These are phyloP conservation scores for Noccaea caerulescens DNA, from an alignment of 345 rosid species.

Conservation along the genomic window DNA sequence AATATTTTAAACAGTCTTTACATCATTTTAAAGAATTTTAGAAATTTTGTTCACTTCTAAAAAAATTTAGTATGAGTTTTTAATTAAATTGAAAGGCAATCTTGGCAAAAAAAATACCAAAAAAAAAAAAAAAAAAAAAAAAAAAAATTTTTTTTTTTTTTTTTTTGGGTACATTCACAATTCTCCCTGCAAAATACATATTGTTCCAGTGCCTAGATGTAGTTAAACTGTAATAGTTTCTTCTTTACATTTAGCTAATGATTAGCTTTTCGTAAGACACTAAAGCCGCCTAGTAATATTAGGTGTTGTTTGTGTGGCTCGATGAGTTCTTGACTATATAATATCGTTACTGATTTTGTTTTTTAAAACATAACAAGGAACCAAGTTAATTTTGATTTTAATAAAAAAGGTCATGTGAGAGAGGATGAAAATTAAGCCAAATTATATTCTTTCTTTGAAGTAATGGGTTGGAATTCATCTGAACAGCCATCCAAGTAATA, in stretches of 20 bases:
- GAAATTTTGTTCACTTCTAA: no score
- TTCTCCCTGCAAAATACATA: no score
- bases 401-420: background rate
- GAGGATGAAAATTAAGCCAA: slow-evolving; percentile 15
- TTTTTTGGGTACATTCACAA: no score
- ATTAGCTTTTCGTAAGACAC: slow-evolving; percentile 23
- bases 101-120: no score
- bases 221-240: background rate
- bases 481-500: slow-evolving; percentile 28
- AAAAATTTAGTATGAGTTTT: no score
- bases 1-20: no score
- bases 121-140: no score
- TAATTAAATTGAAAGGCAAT: no score
- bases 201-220: background rate
- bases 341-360: background rate
- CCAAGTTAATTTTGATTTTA: background rate
- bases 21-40: no score
- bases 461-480: slow-evolving; percentile 6
- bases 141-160: no score
- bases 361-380: slow-evolving; percentile 6
- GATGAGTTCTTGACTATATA: slow-evolving; percentile 25
- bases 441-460: slow-evolving; percentile 7
- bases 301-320: slow-evolving; percentile 28
- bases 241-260: slow-evolving; percentile 8
- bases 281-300: slow-evolving; percentile 16